These are phyloP conservation scores for Cicer pinnatifidum DNA, from an alignment of 306 rosid species.

Conservation along the genomic window DNA sequence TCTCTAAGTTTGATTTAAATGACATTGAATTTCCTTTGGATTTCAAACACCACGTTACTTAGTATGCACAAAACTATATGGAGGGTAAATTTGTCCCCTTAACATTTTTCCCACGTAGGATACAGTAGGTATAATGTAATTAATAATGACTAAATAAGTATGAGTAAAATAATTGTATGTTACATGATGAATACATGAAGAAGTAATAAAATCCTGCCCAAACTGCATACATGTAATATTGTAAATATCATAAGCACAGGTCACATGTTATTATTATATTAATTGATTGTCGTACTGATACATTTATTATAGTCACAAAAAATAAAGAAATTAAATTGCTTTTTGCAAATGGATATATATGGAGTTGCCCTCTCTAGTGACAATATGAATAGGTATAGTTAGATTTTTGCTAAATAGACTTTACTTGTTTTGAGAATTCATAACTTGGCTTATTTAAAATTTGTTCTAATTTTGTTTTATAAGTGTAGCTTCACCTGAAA, in stretches of 20 bases:
- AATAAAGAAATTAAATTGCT: not conserved
- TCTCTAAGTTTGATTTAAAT: not conserved
- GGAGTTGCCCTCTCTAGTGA: not conserved
- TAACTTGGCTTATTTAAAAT: too few relatives aligned
- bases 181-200: not conserved
- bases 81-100: not conserved
- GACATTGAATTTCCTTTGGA: not conserved
- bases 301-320: not conserved
- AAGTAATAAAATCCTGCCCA: not conserved
- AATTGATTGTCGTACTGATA: not conserved
- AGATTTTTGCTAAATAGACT: not conserved
- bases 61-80: not conserved
- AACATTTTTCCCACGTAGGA: not conserved
- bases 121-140: not conserved
- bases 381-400: not conserved
- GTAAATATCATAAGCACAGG: not conserved
- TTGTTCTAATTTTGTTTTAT: too few relatives aligned
- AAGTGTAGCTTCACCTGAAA: too few relatives aligned
- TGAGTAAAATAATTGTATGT: not conserved
- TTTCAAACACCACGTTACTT: not conserved
- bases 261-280: conserved; percentile 1
- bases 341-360: not conserved
- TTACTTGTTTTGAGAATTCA: not conserved
- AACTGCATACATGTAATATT: not conserved
- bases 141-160: not conserved